Evolutionary conservation across 495 filamentous ascomycete genomes (phyloP).

Genomic region (Penicillium roqueforti): DNA sequence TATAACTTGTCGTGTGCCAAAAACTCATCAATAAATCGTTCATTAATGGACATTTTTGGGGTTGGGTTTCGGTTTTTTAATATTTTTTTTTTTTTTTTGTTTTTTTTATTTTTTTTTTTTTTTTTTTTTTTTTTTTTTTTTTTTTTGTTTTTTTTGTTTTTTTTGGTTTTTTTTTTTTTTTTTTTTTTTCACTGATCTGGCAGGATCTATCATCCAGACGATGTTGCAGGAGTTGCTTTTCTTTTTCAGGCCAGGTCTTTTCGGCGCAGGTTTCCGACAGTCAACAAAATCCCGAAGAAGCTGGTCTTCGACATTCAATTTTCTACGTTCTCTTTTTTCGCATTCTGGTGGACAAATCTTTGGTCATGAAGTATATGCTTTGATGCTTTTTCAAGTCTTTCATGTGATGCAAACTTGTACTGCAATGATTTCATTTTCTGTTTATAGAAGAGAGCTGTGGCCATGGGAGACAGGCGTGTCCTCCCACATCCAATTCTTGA

Average conservation of each 20-base stretch:
- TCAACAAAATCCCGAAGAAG: slow-evolving; percentile 19
- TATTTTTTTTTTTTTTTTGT: too few relatives aligned
- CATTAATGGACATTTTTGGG: too few relatives aligned
- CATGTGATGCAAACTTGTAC: slow-evolving; percentile 17
- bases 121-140: too few relatives aligned
- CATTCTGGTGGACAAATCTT: slow-evolving; percentile 14
- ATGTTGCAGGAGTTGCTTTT: background rate
- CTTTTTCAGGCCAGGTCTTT: slow-evolving; percentile 2
- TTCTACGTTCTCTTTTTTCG: slow-evolving; percentile 16
- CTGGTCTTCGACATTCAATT: slow-evolving; percentile 21
- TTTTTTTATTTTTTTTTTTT: too few relatives aligned
- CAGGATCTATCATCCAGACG: slow-evolving; percentile 1
- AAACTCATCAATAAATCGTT: too few relatives aligned
- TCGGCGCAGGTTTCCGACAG: slow-evolving; percentile 23
- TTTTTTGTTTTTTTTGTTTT: too few relatives aligned
- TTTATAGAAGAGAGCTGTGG: slow-evolving; percentile 7
- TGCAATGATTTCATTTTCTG: slow-evolving; percentile 7
- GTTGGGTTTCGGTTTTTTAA: too few relatives aligned
- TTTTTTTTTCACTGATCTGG: too few relatives aligned
- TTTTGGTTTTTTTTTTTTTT: too few relatives aligned
- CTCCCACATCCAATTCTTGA: slow-evolving; percentile 1
- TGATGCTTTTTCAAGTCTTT: slow-evolving; percentile 2
- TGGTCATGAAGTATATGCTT: slow-evolving; percentile 16
- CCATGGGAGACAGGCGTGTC: background rate
- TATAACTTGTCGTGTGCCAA: too few relatives aligned